phyloP scores from a whole-genome alignment of 345 rosid genomes.

The Linum trigynum region DNA sequence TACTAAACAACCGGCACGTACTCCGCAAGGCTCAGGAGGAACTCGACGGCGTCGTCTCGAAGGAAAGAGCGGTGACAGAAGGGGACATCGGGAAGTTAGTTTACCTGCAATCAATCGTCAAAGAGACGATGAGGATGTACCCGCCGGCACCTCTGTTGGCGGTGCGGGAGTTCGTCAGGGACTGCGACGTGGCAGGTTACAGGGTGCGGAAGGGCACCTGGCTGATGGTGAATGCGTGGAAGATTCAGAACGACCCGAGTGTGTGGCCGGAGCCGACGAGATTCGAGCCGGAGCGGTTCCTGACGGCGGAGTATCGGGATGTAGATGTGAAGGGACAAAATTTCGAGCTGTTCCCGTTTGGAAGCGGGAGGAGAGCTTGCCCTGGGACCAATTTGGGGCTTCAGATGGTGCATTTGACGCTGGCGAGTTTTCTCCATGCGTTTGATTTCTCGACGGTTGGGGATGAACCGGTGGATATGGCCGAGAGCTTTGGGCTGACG shows the following conservation, averaged over 20 bases:
- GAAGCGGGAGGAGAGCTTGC: slow-evolving; percentile 45
- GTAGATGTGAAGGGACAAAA: slow-evolving; percentile 6
- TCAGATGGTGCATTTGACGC: slow-evolving; percentile 29
- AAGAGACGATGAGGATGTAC: slow-evolving; percentile 13
- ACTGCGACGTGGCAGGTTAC: slow-evolving; percentile 33
- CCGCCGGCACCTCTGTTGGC: slow-evolving; percentile 29
- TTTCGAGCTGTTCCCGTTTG: slow-evolving; percentile 39
- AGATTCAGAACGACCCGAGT: slow-evolving; percentile 47
- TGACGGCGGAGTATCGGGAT: background rate
- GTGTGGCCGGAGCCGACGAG: slow-evolving; percentile 29
- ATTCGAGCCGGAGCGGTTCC: slow-evolving; percentile 46
- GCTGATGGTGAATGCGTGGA: slow-evolving; percentile 45
- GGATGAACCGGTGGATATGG: slow-evolving; percentile 30
- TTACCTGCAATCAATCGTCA: slow-evolving; percentile 15
- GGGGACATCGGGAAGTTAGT: slow-evolving; percentile 17
- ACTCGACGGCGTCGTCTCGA: slow-evolving; percentile 15
- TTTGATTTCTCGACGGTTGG: slow-evolving; percentile 22
- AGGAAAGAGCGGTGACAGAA: slow-evolving; percentile 19
- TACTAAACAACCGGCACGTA: slow-evolving; percentile 21
- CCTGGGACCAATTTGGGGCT: slow-evolving; percentile 36
- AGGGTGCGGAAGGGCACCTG: slow-evolving; percentile 39
- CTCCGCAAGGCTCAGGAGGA: slow-evolving; percentile 20
- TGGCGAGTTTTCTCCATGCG: slow-evolving; percentile 44
- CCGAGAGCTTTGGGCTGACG: slow-evolving; percentile 38
- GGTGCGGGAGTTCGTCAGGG: slow-evolving; percentile 36